Percentiles rank a stretch among this genome's conserved stretches.
Conservation (phyloP, 305 asterid species). For the Fraxinus velutina region DNA sequence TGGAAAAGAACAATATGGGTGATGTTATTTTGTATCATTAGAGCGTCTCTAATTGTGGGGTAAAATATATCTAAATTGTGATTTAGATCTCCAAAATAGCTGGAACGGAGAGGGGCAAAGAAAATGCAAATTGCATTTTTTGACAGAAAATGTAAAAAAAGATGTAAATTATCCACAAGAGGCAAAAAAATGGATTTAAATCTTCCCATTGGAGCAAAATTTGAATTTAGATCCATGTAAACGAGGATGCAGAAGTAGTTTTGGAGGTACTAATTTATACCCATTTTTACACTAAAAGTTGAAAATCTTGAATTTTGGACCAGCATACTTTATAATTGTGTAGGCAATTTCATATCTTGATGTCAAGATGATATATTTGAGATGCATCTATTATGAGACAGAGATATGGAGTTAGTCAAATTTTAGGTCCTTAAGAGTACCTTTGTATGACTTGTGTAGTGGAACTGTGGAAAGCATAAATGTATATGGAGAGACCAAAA, state of each 20-base stretch:
- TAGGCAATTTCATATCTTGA: conserved; percentile 21
- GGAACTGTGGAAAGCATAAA: neutral
- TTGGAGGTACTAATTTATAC: neutral
- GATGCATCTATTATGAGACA: neutral
- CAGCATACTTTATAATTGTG: neutral
- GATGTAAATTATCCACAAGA: neutral
- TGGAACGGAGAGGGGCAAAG: neutral
- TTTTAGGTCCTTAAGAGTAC: neutral
- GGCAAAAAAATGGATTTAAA: neutral
- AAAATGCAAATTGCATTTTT: neutral
- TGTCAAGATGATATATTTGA: conserved; percentile 15
- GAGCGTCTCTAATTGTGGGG: neutral
- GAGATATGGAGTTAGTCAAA: neutral
- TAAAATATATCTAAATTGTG: neutral
- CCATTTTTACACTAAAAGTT: neutral
- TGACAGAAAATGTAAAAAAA: neutral
- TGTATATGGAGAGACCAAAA: conserved; percentile 10
- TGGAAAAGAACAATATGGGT: conserved; percentile 8
- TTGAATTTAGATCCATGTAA: conserved; percentile 5
- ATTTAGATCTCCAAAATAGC: neutral
- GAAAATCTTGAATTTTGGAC: neutral
- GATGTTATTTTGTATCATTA: neutral
- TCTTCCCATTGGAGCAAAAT: neutral
- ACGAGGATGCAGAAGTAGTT: neutral
- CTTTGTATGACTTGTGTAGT: neutral